Percentiles rank a stretch among this genome's conserved stretches.
Conservation (phyloP, 1,284 basidiomycete genomes). For the Tausonia pullulans region DNA sequence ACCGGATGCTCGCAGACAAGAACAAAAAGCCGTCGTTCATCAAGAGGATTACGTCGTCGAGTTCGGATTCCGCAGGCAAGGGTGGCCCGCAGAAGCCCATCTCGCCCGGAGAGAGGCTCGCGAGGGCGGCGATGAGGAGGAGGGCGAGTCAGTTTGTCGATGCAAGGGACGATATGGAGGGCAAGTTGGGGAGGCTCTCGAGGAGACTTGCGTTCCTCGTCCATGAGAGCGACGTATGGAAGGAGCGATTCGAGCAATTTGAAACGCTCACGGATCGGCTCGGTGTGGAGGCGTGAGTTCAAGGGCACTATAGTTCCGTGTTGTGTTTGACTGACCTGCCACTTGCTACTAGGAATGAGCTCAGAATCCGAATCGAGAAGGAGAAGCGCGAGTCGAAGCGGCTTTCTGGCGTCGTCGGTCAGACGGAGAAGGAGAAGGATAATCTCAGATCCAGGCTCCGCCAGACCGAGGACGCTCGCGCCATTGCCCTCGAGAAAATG, state of each 20-base stretch:
- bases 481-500: conserved; percentile 33
- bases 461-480: conserved; percentile 30
- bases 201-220: conserved; percentile 36
- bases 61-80: conserved; percentile 52
- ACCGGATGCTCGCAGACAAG: conserved; percentile 75
- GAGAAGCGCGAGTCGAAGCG: conserved; percentile 35
- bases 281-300: conserved; percentile 31
- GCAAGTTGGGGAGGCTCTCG: conserved; percentile 27
- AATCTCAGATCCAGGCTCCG: conserved; percentile 27
- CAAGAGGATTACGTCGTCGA: conserved; percentile 48
- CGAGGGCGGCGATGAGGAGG: conserved; percentile 70
- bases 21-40: conserved; percentile 80
- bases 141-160: conserved; percentile 85
- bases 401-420: conserved; percentile 27
- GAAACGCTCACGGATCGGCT: conserved; percentile 38
- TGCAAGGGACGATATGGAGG: conserved; percentile 42
- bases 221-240: conserved; percentile 39
- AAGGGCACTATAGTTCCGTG: background rate
- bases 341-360: conserved; percentile 23
- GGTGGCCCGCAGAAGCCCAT: conserved; percentile 51
- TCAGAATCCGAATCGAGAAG: conserved; percentile 35
- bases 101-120: conserved; percentile 62
- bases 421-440: conserved; percentile 27
- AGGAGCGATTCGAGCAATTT: conserved; percentile 37
- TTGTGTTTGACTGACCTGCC: background rate